Conservation (phyloP, 306 rosid species). For the Hippophae rhamnoides region DNA sequence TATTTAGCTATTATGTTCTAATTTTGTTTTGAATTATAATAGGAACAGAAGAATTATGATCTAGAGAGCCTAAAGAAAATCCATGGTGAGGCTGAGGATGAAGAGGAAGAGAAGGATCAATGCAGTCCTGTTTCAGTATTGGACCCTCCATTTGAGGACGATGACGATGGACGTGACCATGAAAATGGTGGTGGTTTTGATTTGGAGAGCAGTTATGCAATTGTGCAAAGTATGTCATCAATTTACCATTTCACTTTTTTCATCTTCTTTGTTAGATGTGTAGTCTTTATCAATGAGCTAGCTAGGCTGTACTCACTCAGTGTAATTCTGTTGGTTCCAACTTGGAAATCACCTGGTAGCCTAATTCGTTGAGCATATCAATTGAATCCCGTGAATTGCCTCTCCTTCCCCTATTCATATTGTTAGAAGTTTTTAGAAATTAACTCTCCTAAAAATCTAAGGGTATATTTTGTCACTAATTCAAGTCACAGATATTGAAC, state of each 20-base stretch:
- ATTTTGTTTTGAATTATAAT: background rate
- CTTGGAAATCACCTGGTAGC: too few species aligned
- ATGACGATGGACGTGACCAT: conserved; percentile 37
- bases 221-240: conserved; percentile 68
- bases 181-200: conserved; percentile 38
- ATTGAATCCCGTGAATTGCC: too few species aligned
- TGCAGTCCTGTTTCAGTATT: conserved; percentile 87
- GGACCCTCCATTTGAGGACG: conserved; percentile 84
- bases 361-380: too few species aligned
- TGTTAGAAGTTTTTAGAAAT: too few species aligned
- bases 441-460: too few species aligned
- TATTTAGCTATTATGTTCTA: background rate
- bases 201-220: conserved; percentile 75
- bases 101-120: conserved; percentile 84
- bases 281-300: conserved; percentile 39
- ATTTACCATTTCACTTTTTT: conserved; percentile 8
- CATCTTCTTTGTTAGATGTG: conserved; percentile 32
- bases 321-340: too few species aligned
- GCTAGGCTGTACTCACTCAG: background rate
- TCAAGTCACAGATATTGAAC: too few species aligned
- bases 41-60: conserved; percentile 24
- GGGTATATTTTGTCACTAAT: too few species aligned
- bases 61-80: conserved; percentile 31
- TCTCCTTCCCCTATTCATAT: too few species aligned
- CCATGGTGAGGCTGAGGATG: conserved; percentile 36